Evolutionary conservation across 1,284 basidiomycete genomes (phyloP).

Genomic region (Irpex sp.): DNA sequence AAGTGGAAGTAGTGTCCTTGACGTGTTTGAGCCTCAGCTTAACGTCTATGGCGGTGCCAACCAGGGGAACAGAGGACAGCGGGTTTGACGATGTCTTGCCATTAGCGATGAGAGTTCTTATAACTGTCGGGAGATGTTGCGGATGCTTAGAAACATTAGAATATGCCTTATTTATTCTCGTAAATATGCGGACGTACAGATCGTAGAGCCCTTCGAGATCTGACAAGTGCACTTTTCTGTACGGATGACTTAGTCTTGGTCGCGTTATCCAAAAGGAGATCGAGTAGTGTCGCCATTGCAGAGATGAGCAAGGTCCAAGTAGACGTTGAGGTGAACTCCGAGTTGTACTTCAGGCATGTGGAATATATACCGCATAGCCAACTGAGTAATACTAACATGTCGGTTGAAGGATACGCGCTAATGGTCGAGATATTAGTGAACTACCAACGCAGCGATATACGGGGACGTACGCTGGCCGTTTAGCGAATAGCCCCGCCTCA

Average conservation of each 20-base stretch:
- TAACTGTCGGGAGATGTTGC: constrained; percentile 41
- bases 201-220: constrained; percentile 61
- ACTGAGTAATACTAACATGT: constrained; percentile 68
- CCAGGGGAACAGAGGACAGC: constrained; percentile 44
- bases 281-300: constrained; percentile 55
- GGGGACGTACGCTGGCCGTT: constrained; percentile 46
- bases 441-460: constrained; percentile 6
- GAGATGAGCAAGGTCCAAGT: constrained; percentile 49
- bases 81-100: constrained; percentile 49
- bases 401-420: constrained; percentile 60
- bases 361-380: constrained; percentile 72
- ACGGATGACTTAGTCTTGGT: constrained; percentile 55
- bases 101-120: constrained; percentile 45
- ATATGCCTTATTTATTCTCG: not conserved
- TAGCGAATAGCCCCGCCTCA: constrained; percentile 56
- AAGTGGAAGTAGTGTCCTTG: constrained; percentile 37
- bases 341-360: constrained; percentile 40
- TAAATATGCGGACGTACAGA: constrained; percentile 36
- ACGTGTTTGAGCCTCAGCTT: constrained; percentile 54
- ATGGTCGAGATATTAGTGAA: constrained; percentile 8
- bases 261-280: constrained; percentile 51
- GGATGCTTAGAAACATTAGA: constrained; percentile 22
- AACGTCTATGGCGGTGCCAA: constrained; percentile 63
- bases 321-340: constrained; percentile 41
- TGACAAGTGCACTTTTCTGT: constrained; percentile 56